Evolutionary conservation across 2,329 filamentous ascomycete genomes (phyloP).

Genomic region (Davidsoniella neocaledoniae): DNA sequence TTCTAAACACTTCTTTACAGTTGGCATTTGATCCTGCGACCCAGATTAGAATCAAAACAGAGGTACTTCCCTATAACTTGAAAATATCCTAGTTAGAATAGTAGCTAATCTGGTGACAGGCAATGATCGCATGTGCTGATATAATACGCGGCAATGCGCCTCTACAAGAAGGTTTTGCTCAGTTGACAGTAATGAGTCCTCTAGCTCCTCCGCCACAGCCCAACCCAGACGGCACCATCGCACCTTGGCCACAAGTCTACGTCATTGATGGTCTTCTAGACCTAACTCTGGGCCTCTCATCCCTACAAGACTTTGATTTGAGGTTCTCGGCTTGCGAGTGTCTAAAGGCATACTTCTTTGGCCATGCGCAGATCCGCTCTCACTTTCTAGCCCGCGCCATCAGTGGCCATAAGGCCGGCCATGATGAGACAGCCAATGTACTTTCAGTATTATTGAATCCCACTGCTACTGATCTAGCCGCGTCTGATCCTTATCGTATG

Average conservation of each 20-base stretch:
- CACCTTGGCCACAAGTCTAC: conserved; percentile 45
- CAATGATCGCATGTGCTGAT: conserved; percentile 71
- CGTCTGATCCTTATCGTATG: conserved; percentile 64
- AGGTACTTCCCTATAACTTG: conserved; percentile 33
- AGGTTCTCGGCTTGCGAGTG: conserved; percentile 77
- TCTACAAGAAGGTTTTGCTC: conserved; percentile 79
- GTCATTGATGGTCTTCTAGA: conserved; percentile 90
- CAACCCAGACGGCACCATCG: conserved; percentile 18
- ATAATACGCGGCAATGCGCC: conserved; percentile 65
- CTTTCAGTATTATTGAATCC: conserved; percentile 64
- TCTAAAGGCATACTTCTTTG: conserved; percentile 79
- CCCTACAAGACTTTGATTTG: conserved; percentile 55
- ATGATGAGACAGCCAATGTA: conserved; percentile 75
- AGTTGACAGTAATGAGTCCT: conserved; percentile 50
- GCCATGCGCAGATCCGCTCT: conserved; percentile 61
- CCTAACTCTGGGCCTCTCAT: conserved; percentile 52
- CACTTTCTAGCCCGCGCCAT: conserved; percentile 85
- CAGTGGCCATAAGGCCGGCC: conserved; percentile 61
- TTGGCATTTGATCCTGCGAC: conserved; percentile 62
- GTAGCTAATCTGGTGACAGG: conserved; percentile 27
- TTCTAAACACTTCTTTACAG: conserved; percentile 63
- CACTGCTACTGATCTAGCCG: conserved; percentile 35
- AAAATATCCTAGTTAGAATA: neutral
- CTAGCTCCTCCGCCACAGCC: conserved; percentile 17
- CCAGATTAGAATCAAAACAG: conserved; percentile 63